phyloP scores from a whole-genome alignment of 495 filamentous ascomycete genomes.

The Neurospora sp. region DNA sequence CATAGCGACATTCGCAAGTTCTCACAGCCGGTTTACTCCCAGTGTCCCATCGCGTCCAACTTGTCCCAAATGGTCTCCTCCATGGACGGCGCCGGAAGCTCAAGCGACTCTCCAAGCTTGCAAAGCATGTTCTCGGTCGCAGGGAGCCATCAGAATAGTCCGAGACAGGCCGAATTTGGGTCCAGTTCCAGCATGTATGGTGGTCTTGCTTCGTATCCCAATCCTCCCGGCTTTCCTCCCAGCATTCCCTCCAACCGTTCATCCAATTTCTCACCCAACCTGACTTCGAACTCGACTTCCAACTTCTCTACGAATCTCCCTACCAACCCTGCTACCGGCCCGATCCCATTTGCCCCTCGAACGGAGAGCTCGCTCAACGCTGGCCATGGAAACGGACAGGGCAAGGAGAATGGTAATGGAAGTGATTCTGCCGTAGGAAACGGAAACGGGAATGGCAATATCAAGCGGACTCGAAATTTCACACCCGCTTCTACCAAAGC shows the following conservation, averaged over 20 bases:
- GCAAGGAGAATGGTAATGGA: background rate
- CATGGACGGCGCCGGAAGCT: background rate
- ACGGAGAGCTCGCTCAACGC: background rate
- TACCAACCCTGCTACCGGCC: background rate
- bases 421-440: background rate
- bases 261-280: background rate
- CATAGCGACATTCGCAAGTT: constrained; percentile 24
- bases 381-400: background rate
- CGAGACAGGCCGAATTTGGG: constrained; percentile 1
- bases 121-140: background rate
- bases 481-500: constrained; percentile 33
- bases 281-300: background rate
- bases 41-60: background rate
- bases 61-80: background rate
- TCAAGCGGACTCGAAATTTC: constrained; percentile 34
- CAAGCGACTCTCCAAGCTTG: background rate
- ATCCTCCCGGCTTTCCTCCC: background rate
- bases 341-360: background rate
- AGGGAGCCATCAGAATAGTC: background rate
- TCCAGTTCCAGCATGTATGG: constrained; percentile 1
- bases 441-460: constrained; percentile 1
- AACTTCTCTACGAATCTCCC: background rate
- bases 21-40: constrained; percentile 19
- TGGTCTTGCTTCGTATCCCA: background rate
- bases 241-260: background rate